Conservation (phyloP, 2,329 filamentous ascomycete species). For the Fusarium sp. region DNA sequence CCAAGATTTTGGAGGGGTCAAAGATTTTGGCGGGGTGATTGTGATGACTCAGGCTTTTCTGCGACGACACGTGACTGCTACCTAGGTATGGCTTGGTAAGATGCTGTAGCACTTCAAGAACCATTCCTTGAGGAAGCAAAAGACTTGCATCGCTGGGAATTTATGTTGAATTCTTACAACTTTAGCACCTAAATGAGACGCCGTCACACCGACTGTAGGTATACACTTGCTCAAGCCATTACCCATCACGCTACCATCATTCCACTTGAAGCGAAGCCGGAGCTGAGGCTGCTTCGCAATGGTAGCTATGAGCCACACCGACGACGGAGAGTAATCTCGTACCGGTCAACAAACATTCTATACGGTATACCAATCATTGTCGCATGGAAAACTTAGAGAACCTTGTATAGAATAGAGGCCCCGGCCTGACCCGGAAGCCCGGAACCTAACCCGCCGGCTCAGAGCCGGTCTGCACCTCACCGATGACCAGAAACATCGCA, state of each 20-base stretch:
- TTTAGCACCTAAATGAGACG: neutral
- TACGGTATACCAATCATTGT: neutral
- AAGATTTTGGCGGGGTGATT: conserved; percentile 43
- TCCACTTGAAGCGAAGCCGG: conserved; percentile 39
- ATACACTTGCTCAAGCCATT: conserved; percentile 3
- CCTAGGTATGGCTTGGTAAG: conserved; percentile 1
- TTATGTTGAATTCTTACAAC: neutral
- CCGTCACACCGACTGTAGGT: conserved; percentile 3
- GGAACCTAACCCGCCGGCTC: conserved; percentile 20
- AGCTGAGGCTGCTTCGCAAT: neutral
- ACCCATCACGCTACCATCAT: conserved; percentile 31
- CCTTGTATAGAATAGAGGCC: conserved; percentile 6
- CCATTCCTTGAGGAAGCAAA: neutral
- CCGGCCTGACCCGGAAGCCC: conserved; percentile 14
- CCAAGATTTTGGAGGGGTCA: conserved; percentile 42
- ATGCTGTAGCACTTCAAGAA: conserved; percentile 9
- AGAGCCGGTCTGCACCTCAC: conserved; percentile 14
- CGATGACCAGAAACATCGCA: neutral
- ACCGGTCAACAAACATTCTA: conserved; percentile 7
- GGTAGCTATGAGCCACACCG: conserved; percentile 4
- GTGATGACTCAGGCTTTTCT: conserved; percentile 41
- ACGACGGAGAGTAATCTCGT: conserved; percentile 7
- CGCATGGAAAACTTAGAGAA: conserved; percentile 4
- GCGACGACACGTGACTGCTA: conserved; percentile 32
- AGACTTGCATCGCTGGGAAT: conserved; percentile 3